phyloP scores from a whole-genome alignment of 164 flowering plant genomes.

The Berberis thunbergii region DNA sequence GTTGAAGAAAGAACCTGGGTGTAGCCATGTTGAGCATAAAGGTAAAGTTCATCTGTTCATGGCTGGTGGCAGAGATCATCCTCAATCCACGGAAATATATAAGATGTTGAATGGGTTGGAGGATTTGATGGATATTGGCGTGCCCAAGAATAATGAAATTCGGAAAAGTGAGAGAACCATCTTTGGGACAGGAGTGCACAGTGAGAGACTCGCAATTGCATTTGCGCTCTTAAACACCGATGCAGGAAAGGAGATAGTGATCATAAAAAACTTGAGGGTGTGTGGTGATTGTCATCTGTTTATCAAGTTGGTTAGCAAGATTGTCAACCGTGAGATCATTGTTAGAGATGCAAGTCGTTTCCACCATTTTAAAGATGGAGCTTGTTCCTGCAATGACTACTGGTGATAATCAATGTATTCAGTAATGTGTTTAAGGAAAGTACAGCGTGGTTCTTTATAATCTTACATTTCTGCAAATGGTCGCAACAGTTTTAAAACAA shows the following conservation, averaged over 20 bases:
- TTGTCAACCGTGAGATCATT: neutral
- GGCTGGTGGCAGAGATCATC: neutral
- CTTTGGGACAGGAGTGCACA: neutral
- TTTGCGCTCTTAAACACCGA: neutral
- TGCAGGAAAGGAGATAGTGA: neutral
- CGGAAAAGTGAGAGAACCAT: neutral
- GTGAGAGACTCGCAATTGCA: conserved; percentile 1
- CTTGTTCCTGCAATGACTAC: conserved; percentile 1
- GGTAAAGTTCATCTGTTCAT: neutral
- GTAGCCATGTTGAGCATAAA: conserved; percentile 1
- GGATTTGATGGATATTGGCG: neutral
- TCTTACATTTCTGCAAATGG: too few species aligned
- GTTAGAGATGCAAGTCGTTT: conserved; percentile 1
- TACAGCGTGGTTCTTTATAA: too few species aligned
- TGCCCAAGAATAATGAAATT: neutral
- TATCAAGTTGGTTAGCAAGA: conserved; percentile 1
- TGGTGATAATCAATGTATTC: neutral
- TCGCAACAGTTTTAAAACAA: too few species aligned
- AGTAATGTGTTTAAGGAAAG: too few species aligned
- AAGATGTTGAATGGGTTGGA: conserved; percentile 1
- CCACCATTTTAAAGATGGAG: conserved; percentile 1
- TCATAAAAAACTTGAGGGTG: neutral
- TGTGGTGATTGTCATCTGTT: conserved; percentile 1
- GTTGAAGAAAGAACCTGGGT: conserved; percentile 15
- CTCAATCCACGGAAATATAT: neutral